Conservation (phyloP, 805 yeast genomes). For the Millerago galiae region DNA sequence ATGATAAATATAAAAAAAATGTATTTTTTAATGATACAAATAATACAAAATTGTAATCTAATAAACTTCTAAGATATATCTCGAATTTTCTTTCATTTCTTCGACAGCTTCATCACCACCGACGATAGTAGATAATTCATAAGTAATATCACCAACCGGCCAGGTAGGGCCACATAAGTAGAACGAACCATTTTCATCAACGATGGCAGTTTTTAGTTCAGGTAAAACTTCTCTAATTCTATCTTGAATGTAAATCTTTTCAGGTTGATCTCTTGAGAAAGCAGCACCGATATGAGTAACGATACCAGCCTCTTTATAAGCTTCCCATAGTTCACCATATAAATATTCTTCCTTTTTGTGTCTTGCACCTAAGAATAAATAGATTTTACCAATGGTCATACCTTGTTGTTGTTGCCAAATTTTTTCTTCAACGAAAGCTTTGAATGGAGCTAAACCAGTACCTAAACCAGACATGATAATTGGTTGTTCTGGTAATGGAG, state of each 20-base stretch:
- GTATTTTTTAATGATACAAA: background rate
- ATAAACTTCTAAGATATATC: slow-evolving; percentile 91
- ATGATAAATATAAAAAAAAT: background rate
- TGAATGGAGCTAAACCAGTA: slow-evolving; percentile 97
- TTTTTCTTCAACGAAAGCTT: slow-evolving; percentile 94
- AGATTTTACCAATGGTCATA: slow-evolving; percentile 79
- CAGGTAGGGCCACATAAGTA: slow-evolving; percentile 98
- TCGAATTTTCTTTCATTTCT: slow-evolving; percentile 85
- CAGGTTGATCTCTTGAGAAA: slow-evolving; percentile 93
- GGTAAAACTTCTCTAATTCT: slow-evolving; percentile 72
- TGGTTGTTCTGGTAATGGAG: slow-evolving; percentile 81
- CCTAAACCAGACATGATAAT: slow-evolving; percentile 96
- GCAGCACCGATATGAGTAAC: slow-evolving; percentile 96
- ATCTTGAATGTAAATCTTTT: slow-evolving; percentile 93
- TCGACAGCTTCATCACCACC: slow-evolving; percentile 80
- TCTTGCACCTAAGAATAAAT: slow-evolving; percentile 86
- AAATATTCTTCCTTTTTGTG: slow-evolving; percentile 92
- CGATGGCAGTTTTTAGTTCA: slow-evolving; percentile 74
- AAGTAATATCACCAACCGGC: slow-evolving; percentile 97
- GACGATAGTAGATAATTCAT: slow-evolving; percentile 78
- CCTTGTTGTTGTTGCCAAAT: slow-evolving; percentile 91
- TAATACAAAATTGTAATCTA: slow-evolving; percentile 26
- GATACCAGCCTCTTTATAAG: slow-evolving; percentile 85
- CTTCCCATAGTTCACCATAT: slow-evolving; percentile 97
- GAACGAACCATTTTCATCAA: slow-evolving; percentile 76